Evolutionary conservation across 352 stramenopile genomes (phyloP).

Genomic region (Detonula confervacea): DNA sequence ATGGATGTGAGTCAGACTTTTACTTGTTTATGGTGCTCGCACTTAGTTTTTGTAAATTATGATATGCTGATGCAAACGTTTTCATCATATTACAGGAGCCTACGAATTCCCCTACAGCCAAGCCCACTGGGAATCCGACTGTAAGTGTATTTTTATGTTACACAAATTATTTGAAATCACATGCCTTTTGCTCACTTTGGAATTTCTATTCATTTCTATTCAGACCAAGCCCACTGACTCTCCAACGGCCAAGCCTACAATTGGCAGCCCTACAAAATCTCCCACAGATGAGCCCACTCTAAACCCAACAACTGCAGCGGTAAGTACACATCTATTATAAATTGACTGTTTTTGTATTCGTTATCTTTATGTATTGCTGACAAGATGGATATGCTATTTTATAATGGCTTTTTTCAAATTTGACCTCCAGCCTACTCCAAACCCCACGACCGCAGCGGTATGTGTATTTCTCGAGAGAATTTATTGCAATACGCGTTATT

Average conservation of each 20-base stretch:
- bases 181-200: not conserved
- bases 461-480: not conserved
- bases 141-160: not conserved
- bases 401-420: not conserved
- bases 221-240: not conserved
- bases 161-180: not conserved
- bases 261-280: too few species aligned
- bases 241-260: too few species aligned
- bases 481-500: not conserved
- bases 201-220: too few species aligned
- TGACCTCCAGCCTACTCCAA: not conserved
- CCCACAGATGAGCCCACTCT: not conserved
- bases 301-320: not conserved
- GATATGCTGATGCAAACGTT: not conserved
- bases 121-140: not conserved
- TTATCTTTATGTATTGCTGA: not conserved
- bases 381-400: not conserved
- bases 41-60: not conserved
- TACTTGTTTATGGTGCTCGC: not conserved
- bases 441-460: not conserved
- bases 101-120: not conserved
- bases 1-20: not conserved
- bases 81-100: not conserved
- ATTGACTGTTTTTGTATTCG: not conserved
- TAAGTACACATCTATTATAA: conserved; percentile 5